Evolutionary conservation across 306 rosid genomes (phyloP), one percentile per base, ranked within the genome.

Genomic region (Trifolium pratense): DNA sequence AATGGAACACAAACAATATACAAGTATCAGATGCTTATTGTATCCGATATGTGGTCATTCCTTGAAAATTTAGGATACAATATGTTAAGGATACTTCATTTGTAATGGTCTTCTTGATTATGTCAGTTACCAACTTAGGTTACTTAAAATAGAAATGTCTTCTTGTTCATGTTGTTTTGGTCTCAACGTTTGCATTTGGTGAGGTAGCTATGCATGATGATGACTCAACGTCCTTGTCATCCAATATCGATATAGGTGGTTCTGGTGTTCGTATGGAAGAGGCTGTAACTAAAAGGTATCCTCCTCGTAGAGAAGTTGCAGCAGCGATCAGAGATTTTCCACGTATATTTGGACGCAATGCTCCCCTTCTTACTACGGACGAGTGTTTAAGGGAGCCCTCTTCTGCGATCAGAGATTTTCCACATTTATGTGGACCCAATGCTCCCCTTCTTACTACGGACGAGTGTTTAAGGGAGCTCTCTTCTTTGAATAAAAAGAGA

Each of bases 271-370:
- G 76, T 69, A 45, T 67, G 68, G 52, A 72, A 70, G 82, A 84
- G 71, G 61, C 37, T 63, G 46, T 59, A 25, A 70, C 77, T 48
- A 78, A 76, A 85, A 86, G 79, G 61, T 82, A 80, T 79, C 85
- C 87, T 82, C 91, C 91, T 51, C 86, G 78, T 71, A 86, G 92
- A 81, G 80, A 55, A 61, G 80, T 89, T 78, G 88, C 95, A 51
- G 88, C 95, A 51, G 98, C 97, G 45, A 37, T 79, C 57, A 85
- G 98, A 73, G 79, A 83, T 74, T 89, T 87, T 43, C 98, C 97
- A 62, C 89, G 73, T 76, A 69, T 74, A 9, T 94, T 97, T 57
- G 96, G 98, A 73, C 84, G 80, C 58, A 81, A 81, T 80, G 89
- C 87, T 76, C 71, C 86, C 21, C 60, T 12, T 63, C 78, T 79